These are phyloP conservation scores for Millerago galiae DNA, from an alignment of 805 yeast species.

Conservation along the genomic window DNA sequence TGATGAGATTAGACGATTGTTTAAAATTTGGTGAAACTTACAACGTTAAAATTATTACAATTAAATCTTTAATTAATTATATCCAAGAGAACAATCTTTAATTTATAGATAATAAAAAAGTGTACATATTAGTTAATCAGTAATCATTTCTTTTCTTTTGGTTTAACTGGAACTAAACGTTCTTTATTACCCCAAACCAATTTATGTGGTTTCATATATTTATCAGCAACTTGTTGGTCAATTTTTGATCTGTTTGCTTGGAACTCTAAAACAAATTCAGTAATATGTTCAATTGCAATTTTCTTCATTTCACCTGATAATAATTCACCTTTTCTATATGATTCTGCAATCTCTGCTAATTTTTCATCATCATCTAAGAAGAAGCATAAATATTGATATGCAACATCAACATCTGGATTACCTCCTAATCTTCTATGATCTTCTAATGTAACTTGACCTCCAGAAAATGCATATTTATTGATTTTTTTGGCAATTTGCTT, in stretches of 20 bases:
- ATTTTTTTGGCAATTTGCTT: constrained; percentile 90
- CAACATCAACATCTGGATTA: constrained; percentile 90
- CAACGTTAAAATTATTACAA: constrained; percentile 66
- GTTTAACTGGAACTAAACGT: constrained; percentile 67
- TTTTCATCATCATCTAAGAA: constrained; percentile 85
- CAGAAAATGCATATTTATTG: constrained; percentile 94
- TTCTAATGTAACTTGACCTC: constrained; percentile 83
- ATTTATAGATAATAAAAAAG: background rate
- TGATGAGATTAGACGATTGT: constrained; percentile 93
- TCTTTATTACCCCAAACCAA: constrained; percentile 68
- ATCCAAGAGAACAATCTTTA: constrained; percentile 24
- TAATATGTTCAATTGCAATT: constrained; percentile 72
- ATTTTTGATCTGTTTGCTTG: constrained; percentile 71
- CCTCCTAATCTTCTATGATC: constrained; percentile 91
- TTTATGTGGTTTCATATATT: constrained; percentile 81
- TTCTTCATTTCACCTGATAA: constrained; percentile 93
- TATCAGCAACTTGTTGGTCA: constrained; percentile 50
- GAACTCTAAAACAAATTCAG: constrained; percentile 71
- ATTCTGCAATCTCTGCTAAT: constrained; percentile 51
- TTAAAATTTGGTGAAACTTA: constrained; percentile 55
- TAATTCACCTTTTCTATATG: constrained; percentile 73
- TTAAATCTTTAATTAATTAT: constrained; percentile 62
- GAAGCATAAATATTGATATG: constrained; percentile 87
- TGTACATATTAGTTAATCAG: background rate
- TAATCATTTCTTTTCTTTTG: constrained; percentile 26